These are phyloP conservation scores for Trichoderma virens DNA, from an alignment of 495 filamentous ascomycete genomes.

Conservation along the genomic window DNA sequence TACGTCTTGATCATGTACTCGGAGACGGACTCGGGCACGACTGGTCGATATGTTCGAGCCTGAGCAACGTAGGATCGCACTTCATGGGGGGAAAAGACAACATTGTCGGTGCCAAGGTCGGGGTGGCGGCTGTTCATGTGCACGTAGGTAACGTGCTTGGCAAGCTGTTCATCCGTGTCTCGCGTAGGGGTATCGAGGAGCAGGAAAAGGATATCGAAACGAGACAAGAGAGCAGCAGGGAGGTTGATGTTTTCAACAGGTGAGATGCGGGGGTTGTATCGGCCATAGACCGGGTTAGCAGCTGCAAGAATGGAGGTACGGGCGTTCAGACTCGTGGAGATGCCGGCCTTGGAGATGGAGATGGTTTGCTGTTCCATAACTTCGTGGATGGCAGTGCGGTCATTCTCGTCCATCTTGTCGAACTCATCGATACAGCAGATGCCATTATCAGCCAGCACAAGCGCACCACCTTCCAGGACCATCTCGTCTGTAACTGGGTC, in stretches of 20 bases:
- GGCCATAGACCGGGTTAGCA: constrained; percentile 93
- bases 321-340: constrained; percentile 91
- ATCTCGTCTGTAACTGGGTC: constrained; percentile 98
- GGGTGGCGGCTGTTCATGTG: constrained; percentile 97
- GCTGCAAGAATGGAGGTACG: constrained; percentile 96
- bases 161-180: constrained; percentile 87
- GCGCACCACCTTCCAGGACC: constrained; percentile 92
- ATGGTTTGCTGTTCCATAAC: constrained; percentile 99
- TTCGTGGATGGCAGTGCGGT: constrained; percentile 97
- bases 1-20: constrained; percentile 97
- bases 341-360: constrained; percentile 96
- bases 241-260: constrained; percentile 99
- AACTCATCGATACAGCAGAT: constrained; percentile 99
- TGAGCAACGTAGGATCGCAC: constrained; percentile 94
- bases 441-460: constrained; percentile 94
- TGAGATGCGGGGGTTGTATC: constrained; percentile 93
- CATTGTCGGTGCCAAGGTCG: constrained; percentile 50
- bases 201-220: constrained; percentile 95
- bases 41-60: constrained; percentile 78
- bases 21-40: constrained; percentile 71
- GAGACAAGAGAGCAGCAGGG: constrained; percentile 86
- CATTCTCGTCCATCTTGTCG: constrained; percentile 98
- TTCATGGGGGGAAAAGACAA: constrained; percentile 81
- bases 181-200: constrained; percentile 87
- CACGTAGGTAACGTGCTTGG: constrained; percentile 89